These are phyloP conservation scores for Furcasterigmium furcatum DNA, from an alignment of 2,329 filamentous ascomycete genomes.

Conservation along the genomic window DNA sequence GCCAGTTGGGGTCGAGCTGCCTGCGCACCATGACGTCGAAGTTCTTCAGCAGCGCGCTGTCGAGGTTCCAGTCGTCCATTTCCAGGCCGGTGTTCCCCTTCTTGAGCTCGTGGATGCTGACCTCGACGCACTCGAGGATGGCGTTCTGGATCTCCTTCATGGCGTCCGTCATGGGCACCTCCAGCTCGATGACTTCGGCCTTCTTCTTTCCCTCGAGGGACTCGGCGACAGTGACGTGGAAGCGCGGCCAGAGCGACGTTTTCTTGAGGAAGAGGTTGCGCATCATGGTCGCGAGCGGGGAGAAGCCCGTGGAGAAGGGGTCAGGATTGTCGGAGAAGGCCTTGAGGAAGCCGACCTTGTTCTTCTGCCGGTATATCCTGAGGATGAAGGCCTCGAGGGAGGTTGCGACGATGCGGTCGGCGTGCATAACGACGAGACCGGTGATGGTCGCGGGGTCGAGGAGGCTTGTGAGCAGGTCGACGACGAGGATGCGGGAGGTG, in stretches of 20 bases:
- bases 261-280: conserved; percentile 88
- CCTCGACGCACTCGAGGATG: conserved; percentile 92
- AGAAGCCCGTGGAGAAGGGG: conserved; percentile 83
- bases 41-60: conserved; percentile 87
- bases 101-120: conserved; percentile 89
- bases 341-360: conserved; percentile 90
- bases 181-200: conserved; percentile 94
- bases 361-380: conserved; percentile 89
- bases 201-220: conserved; percentile 88
- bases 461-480: conserved; percentile 83
- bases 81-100: conserved; percentile 87
- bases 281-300: conserved; percentile 86
- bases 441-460: conserved; percentile 82
- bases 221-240: conserved; percentile 85
- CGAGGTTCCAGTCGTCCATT: conserved; percentile 95
- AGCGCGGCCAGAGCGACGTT: conserved; percentile 86
- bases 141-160: conserved; percentile 95
- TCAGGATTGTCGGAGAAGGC: conserved; percentile 94
- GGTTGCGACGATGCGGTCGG: conserved; percentile 81
- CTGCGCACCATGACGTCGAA: conserved; percentile 87
- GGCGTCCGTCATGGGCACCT: conserved; percentile 90
- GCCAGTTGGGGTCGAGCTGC: conserved; percentile 95
- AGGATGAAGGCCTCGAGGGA: conserved; percentile 94
- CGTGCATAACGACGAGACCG: conserved; percentile 82
- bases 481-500: conserved; percentile 90